Conservation (phyloP, 345 rosid genomes). For the Eucalyptus pauciflora region DNA sequence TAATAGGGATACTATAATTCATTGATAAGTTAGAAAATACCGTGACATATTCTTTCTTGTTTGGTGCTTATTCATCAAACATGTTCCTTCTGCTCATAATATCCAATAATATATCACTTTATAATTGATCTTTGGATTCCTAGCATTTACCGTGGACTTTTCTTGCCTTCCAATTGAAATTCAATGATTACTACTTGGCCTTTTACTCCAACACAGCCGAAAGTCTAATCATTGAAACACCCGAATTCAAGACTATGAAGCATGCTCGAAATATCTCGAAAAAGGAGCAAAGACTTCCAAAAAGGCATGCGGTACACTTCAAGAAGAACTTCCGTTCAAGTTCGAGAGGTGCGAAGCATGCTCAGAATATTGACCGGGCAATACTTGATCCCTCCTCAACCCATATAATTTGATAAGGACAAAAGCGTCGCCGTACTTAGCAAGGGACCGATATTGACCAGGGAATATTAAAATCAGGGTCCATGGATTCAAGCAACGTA, state of each 20-base stretch:
- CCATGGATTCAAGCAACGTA: background rate
- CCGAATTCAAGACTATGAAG: too few species aligned
- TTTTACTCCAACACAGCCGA: background rate
- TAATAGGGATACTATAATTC: background rate
- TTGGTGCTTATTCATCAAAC: background rate
- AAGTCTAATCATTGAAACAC: background rate
- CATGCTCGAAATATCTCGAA: too few species aligned
- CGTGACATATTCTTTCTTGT: accelerated
- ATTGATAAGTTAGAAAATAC: background rate
- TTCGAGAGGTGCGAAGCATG: too few species aligned
- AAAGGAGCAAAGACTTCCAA: too few species aligned
- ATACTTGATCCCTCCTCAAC: background rate
- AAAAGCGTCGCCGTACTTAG: background rate
- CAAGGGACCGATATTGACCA: background rate
- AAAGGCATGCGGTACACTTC: too few species aligned
- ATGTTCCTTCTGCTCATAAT: background rate
- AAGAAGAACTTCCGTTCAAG: too few species aligned
- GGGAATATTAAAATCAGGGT: background rate
- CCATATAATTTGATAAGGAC: background rate
- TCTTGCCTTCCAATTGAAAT: background rate
- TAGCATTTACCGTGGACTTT: background rate
- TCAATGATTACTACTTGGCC: background rate
- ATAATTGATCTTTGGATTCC: background rate
- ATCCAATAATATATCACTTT: background rate
- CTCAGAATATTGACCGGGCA: too few species aligned